Percentiles rank a stretch among this genome's conserved stretches.
Conservation (phyloP, 139 green algal species). For the Micromonas pusilla region DNA sequence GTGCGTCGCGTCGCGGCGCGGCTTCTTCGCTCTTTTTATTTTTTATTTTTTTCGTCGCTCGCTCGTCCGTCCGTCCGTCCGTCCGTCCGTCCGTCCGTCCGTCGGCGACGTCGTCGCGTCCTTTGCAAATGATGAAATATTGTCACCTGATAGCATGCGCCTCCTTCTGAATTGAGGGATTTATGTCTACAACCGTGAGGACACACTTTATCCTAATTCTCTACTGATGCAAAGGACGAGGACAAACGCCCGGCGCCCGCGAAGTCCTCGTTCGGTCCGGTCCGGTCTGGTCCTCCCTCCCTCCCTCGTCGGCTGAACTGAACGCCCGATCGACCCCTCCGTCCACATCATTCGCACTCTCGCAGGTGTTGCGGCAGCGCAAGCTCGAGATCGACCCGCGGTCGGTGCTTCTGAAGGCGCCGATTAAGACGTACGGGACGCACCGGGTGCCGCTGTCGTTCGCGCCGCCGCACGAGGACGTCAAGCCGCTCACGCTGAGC, state of each 20-base stretch:
- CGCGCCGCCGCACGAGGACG: background rate
- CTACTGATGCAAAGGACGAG: background rate
- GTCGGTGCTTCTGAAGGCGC: background rate
- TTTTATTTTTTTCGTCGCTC: background rate
- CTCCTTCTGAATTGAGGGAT: constrained; percentile 23
- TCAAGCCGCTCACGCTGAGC: background rate
- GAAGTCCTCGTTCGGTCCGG: background rate
- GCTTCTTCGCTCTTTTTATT: background rate
- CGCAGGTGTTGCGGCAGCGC: background rate
- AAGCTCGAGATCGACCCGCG: background rate
- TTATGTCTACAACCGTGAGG: constrained; percentile 27
- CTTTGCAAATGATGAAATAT: constrained; percentile 18
- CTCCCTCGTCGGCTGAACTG: background rate
- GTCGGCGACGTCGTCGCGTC: background rate
- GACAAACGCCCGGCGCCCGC: background rate
- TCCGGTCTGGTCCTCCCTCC: background rate
- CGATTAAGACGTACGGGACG: background rate
- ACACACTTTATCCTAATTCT: constrained; percentile 6
- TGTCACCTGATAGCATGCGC: constrained; percentile 28
- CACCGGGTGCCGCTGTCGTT: constrained; percentile 14
- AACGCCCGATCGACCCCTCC: background rate
- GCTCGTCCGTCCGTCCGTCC: background rate
- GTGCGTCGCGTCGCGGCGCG: background rate
- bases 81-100: too few species aligned
- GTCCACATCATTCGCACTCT: background rate